phyloP scores from a whole-genome alignment of 75 land plant genomes.

The Isoetes taiwanensis region DNA sequence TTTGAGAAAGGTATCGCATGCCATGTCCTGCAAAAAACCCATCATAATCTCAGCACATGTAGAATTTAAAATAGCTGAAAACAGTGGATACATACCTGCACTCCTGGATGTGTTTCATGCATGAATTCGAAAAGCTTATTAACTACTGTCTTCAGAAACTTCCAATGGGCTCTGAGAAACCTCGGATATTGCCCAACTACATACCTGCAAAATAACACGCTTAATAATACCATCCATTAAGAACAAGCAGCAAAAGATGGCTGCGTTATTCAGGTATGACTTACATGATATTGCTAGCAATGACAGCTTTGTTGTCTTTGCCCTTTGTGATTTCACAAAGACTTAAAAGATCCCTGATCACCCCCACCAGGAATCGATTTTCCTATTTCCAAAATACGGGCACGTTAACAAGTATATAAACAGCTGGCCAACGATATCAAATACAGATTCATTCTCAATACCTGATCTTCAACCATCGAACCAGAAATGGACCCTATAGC shows the following conservation, averaged over 20 bases:
- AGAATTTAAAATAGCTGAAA: too few species aligned
- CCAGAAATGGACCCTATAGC: conserved; percentile 99
- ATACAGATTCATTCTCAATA: background rate
- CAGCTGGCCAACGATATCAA: background rate
- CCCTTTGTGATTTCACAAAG: conserved; percentile 97
- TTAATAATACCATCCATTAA: background rate
- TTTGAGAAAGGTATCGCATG: conserved; percentile 96
- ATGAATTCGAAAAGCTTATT: conserved; percentile 98
- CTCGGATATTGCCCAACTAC: conserved; percentile 98
- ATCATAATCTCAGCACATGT: background rate
- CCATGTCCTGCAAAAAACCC: conserved; percentile 78
- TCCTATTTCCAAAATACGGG: conserved; percentile 30
- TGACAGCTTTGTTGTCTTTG: conserved; percentile 96
- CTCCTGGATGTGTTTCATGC: conserved; percentile 99
- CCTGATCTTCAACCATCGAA: conserved; percentile 98
- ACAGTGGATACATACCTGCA: too few species aligned
- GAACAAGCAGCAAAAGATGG: background rate
- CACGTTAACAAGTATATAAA: background rate
- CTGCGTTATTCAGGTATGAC: background rate
- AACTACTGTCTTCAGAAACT: conserved; percentile 91
- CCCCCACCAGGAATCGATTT: conserved; percentile 85
- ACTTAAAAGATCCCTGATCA: conserved; percentile 85
- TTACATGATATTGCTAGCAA: conserved; percentile 98
- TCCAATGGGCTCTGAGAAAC: conserved; percentile 94
- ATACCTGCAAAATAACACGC: conserved; percentile 42